Percentiles rank a stretch among this genome's conserved stretches.
Evolutionary conservation across 495 filamentous ascomycete genomes (phyloP).

Genomic region (Xylaria acuta): DNA sequence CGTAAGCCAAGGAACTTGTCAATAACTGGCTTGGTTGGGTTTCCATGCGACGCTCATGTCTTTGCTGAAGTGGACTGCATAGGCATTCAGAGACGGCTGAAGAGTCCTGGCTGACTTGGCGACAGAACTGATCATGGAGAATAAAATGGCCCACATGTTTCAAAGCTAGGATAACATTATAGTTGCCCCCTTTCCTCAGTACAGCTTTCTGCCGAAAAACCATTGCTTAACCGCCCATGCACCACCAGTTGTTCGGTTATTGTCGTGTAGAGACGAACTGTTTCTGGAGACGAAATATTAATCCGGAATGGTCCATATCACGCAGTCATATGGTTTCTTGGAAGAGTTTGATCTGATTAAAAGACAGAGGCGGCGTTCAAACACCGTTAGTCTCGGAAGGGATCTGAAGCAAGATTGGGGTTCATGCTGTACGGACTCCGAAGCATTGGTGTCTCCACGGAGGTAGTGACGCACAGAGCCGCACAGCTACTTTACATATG

Average conservation of each 20-base stretch:
- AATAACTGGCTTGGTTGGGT: not conserved
- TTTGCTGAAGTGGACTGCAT: not conserved
- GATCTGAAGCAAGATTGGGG: slow-evolving; percentile 1
- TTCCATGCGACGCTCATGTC: not conserved
- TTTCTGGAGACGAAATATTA: not conserved
- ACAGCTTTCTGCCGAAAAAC: not conserved
- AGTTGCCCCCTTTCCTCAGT: not conserved
- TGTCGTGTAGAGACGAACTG: not conserved
- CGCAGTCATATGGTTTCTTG: not conserved
- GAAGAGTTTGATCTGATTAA: not conserved
- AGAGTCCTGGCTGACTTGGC: slow-evolving; percentile 10
- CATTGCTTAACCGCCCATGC: not conserved
- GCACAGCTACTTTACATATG: not conserved
- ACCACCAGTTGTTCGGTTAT: not conserved
- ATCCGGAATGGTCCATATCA: not conserved
- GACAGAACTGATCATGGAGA: not conserved
- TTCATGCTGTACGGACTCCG: slow-evolving; percentile 21
- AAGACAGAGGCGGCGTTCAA: not conserved
- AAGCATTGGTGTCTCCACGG: slow-evolving; percentile 2
- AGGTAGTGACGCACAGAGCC: slow-evolving; percentile 15
- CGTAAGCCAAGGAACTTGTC: not conserved
- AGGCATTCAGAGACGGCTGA: not conserved
- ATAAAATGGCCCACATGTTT: slow-evolving; percentile 9
- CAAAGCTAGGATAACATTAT: not conserved
- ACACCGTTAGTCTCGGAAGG: slow-evolving; percentile 17